phyloP scores from a whole-genome alignment of 306 rosid genomes.

The Cicer cuneatum region DNA sequence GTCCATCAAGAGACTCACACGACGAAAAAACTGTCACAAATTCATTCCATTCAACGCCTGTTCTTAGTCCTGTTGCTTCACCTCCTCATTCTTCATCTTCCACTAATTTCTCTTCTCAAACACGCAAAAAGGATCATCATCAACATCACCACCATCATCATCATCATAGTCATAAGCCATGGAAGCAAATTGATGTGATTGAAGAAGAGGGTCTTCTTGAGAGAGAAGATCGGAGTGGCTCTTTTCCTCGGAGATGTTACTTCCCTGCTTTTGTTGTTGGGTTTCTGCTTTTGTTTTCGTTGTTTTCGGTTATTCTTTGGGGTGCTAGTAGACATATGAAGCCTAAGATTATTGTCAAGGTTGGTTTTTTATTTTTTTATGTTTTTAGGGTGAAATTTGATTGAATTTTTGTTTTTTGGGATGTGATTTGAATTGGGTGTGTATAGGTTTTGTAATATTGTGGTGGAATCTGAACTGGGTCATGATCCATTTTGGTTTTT shows the following conservation, averaged over 20 bases:
- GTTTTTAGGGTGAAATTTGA: neutral
- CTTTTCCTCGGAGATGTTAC: slow-evolving; percentile 80
- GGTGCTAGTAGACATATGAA: slow-evolving; percentile 96
- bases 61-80: slow-evolving; percentile 77
- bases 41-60: slow-evolving; percentile 91
- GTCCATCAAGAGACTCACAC: slow-evolving; percentile 94
- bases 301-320: slow-evolving; percentile 82
- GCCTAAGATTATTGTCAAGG: slow-evolving; percentile 77
- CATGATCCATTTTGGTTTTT: neutral
- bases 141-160: neutral
- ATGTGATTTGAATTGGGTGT: neutral
- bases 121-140: slow-evolving; percentile 28
- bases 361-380: slow-evolving; percentile 29
- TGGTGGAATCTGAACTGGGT: slow-evolving; percentile 1
- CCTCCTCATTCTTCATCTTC: slow-evolving; percentile 96
- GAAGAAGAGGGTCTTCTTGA: slow-evolving; percentile 89
- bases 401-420: neutral
- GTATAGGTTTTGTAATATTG: neutral
- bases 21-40: slow-evolving; percentile 92
- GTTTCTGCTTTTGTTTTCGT: slow-evolving; percentile 68
- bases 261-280: slow-evolving; percentile 74
- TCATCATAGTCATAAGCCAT: slow-evolving; percentile 48
- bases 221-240: slow-evolving; percentile 54
- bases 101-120: slow-evolving; percentile 74
- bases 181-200: slow-evolving; percentile 82